Base-by-base conservation (phyloP, 169 alveolate genomes). In the Theileria parva region DNA sequence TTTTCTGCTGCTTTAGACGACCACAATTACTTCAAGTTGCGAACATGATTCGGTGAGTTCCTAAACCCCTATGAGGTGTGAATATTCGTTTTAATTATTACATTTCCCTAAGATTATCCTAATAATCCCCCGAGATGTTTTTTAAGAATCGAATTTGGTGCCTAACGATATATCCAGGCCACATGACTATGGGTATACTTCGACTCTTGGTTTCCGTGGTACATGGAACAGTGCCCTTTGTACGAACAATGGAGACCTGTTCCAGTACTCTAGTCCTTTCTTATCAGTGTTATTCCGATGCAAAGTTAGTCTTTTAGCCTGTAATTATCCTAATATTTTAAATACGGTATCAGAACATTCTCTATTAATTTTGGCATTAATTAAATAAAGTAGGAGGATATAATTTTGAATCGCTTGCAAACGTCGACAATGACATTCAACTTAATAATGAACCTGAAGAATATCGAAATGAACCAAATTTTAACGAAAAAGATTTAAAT, bases 211-310 rank as follows among this genome's bases (percentile, higher is more conserved):
- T 99, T 21, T 88, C 91, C 21, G 99, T 86, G 87, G 55, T 95
- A 93, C 87, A 98, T 97, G 92, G 97, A 94, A 68, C 97, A 96
- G 80, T 99, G 97, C 91, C 92, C 94, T 0, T 97, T 99, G n/a
- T 99, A 96, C 64, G 99, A 97, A 88, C 93, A 98, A 77, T 97
- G 99, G 99, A 93, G 99, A 57, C 99, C 99, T 2, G 95, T 97
- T 60, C 92, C 96, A 50, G 95, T 99, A n/a, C 99, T 97, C 9
- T 99, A 98, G 85, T 92, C 97, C 85, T 96, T 98, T 50, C 80
- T 98, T 28, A 88, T 97, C 44, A 92, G 98, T 50, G 99, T 97
- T 15, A 96, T 97, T 30, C 96, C 99, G 15, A 96, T 98, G 99
- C 91, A 97, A 44, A 96, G 96, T 37, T 37, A 37, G 48, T 37